These are phyloP conservation scores for Leishmania martiniquensis DNA, from an alignment of 208 protist species.

Conservation along the genomic window DNA sequence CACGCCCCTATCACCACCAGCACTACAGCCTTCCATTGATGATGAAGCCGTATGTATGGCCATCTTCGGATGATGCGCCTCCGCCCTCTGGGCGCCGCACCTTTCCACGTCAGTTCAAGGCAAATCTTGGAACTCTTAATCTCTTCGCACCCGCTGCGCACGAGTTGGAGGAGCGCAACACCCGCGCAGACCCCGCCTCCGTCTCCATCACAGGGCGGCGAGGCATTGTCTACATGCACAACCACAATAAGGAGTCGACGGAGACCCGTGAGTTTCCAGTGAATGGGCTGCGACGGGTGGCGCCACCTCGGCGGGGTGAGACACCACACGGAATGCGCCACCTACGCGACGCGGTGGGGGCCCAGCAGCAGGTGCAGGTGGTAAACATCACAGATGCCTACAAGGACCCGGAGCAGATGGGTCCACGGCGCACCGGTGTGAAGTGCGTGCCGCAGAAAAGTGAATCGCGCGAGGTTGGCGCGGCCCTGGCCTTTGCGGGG, in stretches of 20 bases:
- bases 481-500: conserved; percentile 37
- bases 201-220: conserved; percentile 22
- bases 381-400: conserved; percentile 77
- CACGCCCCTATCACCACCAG: conserved; percentile 1
- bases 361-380: conserved; percentile 73
- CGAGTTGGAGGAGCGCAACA: background rate
- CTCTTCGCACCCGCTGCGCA: conserved; percentile 25
- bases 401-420: conserved; percentile 68
- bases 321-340: conserved; percentile 65
- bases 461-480: conserved; percentile 31
- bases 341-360: conserved; percentile 38
- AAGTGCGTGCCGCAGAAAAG: conserved; percentile 36
- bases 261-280: conserved; percentile 64
- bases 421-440: conserved; percentile 35
- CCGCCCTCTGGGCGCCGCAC: conserved; percentile 27
- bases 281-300: conserved; percentile 50
- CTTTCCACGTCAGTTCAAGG: conserved; percentile 23
- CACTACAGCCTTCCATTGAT: background rate
- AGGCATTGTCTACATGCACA: conserved; percentile 17
- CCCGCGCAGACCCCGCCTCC: background rate
- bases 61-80: conserved; percentile 21
- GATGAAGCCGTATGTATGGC: conserved; percentile 40
- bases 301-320: conserved; percentile 32
- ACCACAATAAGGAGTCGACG: conserved; percentile 57
- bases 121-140: conserved; percentile 49